Percentiles rank a stretch among this genome's conserved stretches.
Conservation (phyloP, 2,329 filamentous ascomycete species). For the Fusarium sp. region DNA sequence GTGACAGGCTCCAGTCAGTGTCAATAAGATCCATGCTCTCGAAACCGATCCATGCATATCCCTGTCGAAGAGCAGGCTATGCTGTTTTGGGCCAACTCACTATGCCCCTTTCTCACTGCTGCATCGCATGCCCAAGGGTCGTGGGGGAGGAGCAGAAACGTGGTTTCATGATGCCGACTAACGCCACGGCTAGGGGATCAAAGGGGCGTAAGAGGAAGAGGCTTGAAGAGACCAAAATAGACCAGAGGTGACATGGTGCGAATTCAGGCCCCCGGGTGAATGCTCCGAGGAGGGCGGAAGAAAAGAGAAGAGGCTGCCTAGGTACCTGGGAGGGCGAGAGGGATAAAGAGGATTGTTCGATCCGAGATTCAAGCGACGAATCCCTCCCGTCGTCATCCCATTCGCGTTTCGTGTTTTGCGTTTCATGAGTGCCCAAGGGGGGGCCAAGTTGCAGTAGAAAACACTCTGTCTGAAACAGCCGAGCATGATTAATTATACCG, state of each 20-base stretch:
- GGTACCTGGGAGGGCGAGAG: conserved; percentile 7
- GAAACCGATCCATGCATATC: conserved; percentile 37
- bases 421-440: conserved; percentile 43
- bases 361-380: conserved; percentile 17
- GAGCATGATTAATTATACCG: conserved; percentile 26
- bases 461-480: conserved; percentile 48
- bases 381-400: conserved; percentile 26
- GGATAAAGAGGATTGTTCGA: conserved; percentile 5
- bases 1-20: conserved; percentile 42
- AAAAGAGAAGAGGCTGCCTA: neutral
- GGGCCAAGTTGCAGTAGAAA: conserved; percentile 13
- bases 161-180: conserved; percentile 45
- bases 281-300: neutral
- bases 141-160: conserved; percentile 23
- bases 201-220: conserved; percentile 9
- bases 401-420: conserved; percentile 42
- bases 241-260: neutral
- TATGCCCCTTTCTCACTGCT: conserved; percentile 39
- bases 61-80: conserved; percentile 14
- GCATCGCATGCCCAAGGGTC: conserved; percentile 36
- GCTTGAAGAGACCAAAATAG: conserved; percentile 26
- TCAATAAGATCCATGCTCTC: conserved; percentile 35
- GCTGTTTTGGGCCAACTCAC: conserved; percentile 25
- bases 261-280: neutral
- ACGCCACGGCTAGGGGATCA: conserved; percentile 25